Percentiles rank a stretch among this genome's conserved stretches.
Conservation (phyloP, 441 rosid species). For the Euphorbia neoarborescens region DNA sequence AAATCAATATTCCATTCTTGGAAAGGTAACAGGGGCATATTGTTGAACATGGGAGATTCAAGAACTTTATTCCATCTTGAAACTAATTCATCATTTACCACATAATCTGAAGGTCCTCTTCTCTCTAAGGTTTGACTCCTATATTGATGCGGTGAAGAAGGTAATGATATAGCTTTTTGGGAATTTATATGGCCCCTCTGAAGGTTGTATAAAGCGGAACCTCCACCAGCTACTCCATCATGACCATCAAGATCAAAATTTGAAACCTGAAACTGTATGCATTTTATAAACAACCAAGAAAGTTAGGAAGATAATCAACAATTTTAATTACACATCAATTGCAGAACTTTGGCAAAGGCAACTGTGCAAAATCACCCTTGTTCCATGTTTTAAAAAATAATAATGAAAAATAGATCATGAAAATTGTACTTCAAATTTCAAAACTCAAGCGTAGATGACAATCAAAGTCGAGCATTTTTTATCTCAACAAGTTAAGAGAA, state of each 20-base stretch:
- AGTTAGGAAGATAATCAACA: constrained; percentile 1
- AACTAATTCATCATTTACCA: constrained; percentile 41
- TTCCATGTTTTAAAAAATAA: background rate
- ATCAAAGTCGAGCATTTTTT: background rate
- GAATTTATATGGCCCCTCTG: constrained; percentile 54
- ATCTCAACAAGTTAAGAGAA: background rate
- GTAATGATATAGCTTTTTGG: constrained; percentile 87
- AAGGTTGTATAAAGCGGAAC: constrained; percentile 47
- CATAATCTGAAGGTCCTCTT: constrained; percentile 43
- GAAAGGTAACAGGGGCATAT: constrained; percentile 65
- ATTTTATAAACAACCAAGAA: constrained; percentile 9
- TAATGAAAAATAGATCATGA: background rate
- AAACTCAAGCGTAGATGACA: background rate
- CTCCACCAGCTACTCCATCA: constrained; percentile 56
- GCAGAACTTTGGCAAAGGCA: too few relatives aligned
- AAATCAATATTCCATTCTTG: constrained; percentile 95
- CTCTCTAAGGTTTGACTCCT: constrained; percentile 53
- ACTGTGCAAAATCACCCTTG: constrained; percentile 3
- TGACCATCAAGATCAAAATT: constrained; percentile 48
- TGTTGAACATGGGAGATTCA: constrained; percentile 78
- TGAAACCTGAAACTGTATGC: constrained; percentile 39
- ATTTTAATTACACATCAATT: background rate
- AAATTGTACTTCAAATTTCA: background rate
- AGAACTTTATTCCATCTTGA: constrained; percentile 81
- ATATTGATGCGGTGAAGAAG: constrained; percentile 88